Base-by-base conservation (phyloP, 805 yeast species). In the Kazachstania viticola region DNA sequence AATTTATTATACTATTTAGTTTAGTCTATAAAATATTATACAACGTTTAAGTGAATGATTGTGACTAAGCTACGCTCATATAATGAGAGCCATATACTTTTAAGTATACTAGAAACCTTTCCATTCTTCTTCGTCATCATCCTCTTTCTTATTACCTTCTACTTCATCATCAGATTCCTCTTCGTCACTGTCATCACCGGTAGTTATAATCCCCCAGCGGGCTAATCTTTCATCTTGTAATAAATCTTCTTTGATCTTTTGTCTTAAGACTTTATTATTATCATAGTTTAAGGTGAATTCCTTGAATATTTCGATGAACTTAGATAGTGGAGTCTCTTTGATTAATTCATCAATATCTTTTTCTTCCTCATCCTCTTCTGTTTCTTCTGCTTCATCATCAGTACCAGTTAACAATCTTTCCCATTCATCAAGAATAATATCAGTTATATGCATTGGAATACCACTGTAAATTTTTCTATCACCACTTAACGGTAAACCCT, bases 371-470 rank as follows among this genome's bases (percentile, higher is more conserved):
- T 54, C 65, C 14, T 51, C 58, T 8, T 62, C 64, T 4, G 64
- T 72, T 7, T 60, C 67, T 16, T 67, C 71, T 26, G 61, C 61
- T 19, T 64, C 67, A 25, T 65, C 64, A 32, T 61, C 49, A 6
- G 64, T 69, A 23, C 61, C 66, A 39, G 71, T 72, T 34, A 78
- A 51, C 2, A 77, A 70, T 39, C 67, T 68, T 48, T 80, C 94
- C 37, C 88, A 58, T 58, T 88, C 98, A 44, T 85, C 96, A 24
- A 81, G 54, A 51, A 73, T 75, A 5, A 91, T 73, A 58, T 91
- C 97, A 38, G 81, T 67, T 25, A 88, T 56, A 60, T 88, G 98
- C 52, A 80, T 73, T 13, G 94, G 77, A 32, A 91, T 67, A 16
- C 91, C 91, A 42, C 69, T 71, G 27, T 93, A 78, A 16, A 75